Conservation (phyloP, 1,284 basidiomycete genomes). For the Chondrostereum purpureum region DNA sequence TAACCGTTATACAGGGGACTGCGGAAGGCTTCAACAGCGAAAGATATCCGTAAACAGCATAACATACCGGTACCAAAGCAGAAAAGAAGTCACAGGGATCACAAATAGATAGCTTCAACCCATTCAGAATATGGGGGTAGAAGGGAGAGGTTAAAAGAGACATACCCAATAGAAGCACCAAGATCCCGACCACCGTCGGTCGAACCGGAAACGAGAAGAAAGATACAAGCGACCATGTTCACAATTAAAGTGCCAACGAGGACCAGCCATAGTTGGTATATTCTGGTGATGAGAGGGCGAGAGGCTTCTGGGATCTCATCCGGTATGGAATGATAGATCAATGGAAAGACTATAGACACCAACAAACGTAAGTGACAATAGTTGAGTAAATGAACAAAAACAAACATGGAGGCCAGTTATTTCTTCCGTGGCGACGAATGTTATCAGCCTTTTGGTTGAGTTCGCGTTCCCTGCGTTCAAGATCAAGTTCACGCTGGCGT, state of each 20-base stretch:
- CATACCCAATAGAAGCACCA: constrained; percentile 73
- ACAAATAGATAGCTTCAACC: constrained; percentile 73
- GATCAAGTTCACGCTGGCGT: constrained; percentile 67
- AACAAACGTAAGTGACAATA: constrained; percentile 11
- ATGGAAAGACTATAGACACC: constrained; percentile 68
- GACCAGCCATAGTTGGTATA: constrained; percentile 87
- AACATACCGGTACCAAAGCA: constrained; percentile 83
- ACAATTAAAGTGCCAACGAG: constrained; percentile 73
- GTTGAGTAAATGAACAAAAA: constrained; percentile 16
- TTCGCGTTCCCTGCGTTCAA: constrained; percentile 73
- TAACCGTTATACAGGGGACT: constrained; percentile 96
- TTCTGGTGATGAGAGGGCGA: constrained; percentile 71
- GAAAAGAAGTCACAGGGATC: constrained; percentile 77
- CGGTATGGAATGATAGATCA: constrained; percentile 89
- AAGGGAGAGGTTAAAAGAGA: constrained; percentile 18
- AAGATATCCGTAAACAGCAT: constrained; percentile 10
- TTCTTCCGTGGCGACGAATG: constrained; percentile 74
- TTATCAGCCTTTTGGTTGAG: constrained; percentile 63
- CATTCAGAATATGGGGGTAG: constrained; percentile 15
- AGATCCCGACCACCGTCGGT: constrained; percentile 76
- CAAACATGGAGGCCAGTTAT: constrained; percentile 86
- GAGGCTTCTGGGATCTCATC: constrained; percentile 85
- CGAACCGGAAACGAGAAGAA: constrained; percentile 75
- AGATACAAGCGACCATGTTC: constrained; percentile 89
- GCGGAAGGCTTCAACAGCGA: constrained; percentile 14